Evolutionary conservation across 768 basidiomycete genomes (phyloP).

Genomic region (Tylopilus plumbeoviolaceoides): DNA sequence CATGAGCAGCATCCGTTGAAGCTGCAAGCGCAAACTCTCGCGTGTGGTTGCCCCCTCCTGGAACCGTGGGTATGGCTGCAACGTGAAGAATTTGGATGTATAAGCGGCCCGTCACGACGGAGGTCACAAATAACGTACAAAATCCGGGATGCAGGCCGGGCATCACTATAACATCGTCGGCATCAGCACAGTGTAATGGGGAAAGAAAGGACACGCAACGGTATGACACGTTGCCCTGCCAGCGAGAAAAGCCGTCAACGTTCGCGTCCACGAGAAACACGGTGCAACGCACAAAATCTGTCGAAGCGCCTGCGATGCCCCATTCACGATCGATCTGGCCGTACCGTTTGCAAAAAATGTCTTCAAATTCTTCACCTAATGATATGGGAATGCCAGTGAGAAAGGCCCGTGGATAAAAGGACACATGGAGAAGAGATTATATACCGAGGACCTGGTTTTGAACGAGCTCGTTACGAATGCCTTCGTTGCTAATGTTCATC

Average conservation of each 20-base stretch:
- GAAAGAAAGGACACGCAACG: slow-evolving; percentile 35
- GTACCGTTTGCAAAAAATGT: slow-evolving; percentile 54
- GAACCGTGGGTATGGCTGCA: slow-evolving; percentile 67
- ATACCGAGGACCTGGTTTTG: slow-evolving; percentile 64
- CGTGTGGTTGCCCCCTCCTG: slow-evolving; percentile 75
- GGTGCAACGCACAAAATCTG: slow-evolving; percentile 64
- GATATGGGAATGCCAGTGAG: background rate
- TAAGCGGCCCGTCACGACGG: background rate
- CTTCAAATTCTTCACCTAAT: slow-evolving; percentile 60
- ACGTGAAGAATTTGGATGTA: background rate
- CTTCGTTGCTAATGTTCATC: slow-evolving; percentile 37
- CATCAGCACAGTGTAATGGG: background rate
- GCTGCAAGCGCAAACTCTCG: slow-evolving; percentile 59
- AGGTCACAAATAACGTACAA: slow-evolving; percentile 9
- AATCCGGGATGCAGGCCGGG: slow-evolving; percentile 73
- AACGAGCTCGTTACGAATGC: slow-evolving; percentile 49
- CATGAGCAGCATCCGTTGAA: slow-evolving; percentile 54
- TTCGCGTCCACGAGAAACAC: background rate
- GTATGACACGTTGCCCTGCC: slow-evolving; percentile 57
- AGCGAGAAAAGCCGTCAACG: background rate
- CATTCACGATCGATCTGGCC: slow-evolving; percentile 58
- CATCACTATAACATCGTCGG: slow-evolving; percentile 35
- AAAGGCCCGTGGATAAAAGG: background rate
- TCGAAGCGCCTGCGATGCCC: slow-evolving; percentile 70
- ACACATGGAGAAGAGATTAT: background rate